These are phyloP conservation scores for Saitoella complicata DNA, from an alignment of 805 yeast genomes.

Conservation along the genomic window DNA sequence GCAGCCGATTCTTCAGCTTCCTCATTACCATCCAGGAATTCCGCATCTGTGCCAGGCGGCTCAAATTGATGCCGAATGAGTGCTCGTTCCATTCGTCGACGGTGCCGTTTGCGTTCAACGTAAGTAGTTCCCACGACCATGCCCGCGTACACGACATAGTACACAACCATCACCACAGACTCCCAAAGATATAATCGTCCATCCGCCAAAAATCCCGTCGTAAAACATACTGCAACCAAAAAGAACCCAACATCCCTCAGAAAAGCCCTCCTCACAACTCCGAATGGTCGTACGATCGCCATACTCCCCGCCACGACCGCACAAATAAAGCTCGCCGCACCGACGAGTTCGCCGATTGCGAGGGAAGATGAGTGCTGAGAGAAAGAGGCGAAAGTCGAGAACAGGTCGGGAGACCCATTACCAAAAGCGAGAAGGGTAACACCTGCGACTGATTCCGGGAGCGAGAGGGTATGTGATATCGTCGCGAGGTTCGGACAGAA, in stretches of 20 bases:
- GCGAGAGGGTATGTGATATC: slow-evolving; percentile 41
- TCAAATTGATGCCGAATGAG: too few relatives aligned
- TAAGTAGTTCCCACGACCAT: slow-evolving; percentile 21
- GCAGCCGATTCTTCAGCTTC: too few relatives aligned
- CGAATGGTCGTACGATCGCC: slow-evolving; percentile 50
- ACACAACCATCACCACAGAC: slow-evolving; percentile 38
- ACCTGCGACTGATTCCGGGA: slow-evolving; percentile 62
- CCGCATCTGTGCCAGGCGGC: too few relatives aligned
- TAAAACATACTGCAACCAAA: slow-evolving; percentile 30
- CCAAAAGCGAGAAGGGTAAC: slow-evolving; percentile 80
- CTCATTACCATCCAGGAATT: too few relatives aligned
- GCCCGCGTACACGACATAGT: slow-evolving; percentile 45
- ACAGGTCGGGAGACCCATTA: slow-evolving; percentile 81
- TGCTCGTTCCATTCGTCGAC: too few relatives aligned
- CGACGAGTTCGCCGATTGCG: slow-evolving; percentile 82
- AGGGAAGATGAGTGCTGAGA: slow-evolving; percentile 50
- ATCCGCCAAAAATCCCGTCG: slow-evolving; percentile 29
- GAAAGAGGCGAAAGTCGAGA: slow-evolving; percentile 74
- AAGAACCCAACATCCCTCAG: slow-evolving; percentile 48
- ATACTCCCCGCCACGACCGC: slow-evolving; percentile 69
- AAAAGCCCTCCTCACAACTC: slow-evolving; percentile 33
- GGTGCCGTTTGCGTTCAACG: too few relatives aligned
- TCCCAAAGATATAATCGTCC: slow-evolving; percentile 39
- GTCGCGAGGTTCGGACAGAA: slow-evolving; percentile 63
- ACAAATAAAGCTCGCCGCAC: slow-evolving; percentile 72